These are phyloP conservation scores for Phytophthora hibernalis DNA, from an alignment of 352 stramenopile species.

Conservation along the genomic window DNA sequence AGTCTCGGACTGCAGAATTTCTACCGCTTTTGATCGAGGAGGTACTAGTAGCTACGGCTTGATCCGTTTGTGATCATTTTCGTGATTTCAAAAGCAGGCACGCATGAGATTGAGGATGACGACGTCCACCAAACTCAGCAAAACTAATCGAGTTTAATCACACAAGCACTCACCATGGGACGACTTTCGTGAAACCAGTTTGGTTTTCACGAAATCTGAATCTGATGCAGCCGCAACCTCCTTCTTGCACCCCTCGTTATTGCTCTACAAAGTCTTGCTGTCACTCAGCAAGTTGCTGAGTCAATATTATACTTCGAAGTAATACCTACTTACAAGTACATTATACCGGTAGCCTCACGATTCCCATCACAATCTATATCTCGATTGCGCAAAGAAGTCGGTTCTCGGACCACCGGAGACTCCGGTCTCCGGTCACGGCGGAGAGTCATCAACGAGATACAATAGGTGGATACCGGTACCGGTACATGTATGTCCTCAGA, in stretches of 20 bases:
- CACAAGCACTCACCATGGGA: neutral
- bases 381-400: constrained; percentile 17
- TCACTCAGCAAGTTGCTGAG: constrained; percentile 5
- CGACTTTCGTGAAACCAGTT: neutral
- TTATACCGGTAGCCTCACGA: too few species aligned
- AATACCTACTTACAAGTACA: too few species aligned
- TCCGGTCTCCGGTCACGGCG: too few species aligned
- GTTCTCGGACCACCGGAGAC: constrained; percentile 10
- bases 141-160: neutral
- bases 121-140: neutral
- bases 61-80: neutral
- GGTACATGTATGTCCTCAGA: too few species aligned
- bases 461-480: neutral
- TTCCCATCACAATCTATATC: constrained; percentile 22
- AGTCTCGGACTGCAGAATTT: constrained; percentile 37
- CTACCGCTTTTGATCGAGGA: constrained; percentile 38
- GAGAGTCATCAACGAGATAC: constrained; percentile 9
- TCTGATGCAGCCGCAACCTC: too few species aligned
- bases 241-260: too few species aligned
- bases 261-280: neutral
- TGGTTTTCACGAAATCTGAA: too few species aligned
- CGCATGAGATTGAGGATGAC: too few species aligned
- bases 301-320: too few species aligned
- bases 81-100: neutral
- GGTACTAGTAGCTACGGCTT: neutral